These are phyloP conservation scores for Eimeria praecox DNA, from an alignment of 169 alveolate genomes.

Conservation along the genomic window DNA sequence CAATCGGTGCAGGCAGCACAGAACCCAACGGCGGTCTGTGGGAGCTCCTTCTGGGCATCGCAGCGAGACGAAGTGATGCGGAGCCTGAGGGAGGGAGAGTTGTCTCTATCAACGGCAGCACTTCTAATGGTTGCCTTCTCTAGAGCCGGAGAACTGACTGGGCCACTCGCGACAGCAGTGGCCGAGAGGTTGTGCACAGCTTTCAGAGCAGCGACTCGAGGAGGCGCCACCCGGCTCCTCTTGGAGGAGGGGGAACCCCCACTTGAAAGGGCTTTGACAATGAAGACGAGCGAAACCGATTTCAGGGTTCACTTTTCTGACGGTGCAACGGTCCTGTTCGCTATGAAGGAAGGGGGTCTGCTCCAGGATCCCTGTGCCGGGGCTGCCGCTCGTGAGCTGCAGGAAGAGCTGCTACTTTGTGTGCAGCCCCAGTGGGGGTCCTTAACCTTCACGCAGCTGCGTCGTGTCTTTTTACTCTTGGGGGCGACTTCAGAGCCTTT, in stretches of 20 bases:
- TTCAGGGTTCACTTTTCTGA: not conserved
- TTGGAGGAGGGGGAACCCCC: not conserved
- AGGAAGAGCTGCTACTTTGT: conserved; percentile 6
- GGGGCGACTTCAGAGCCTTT: conserved; percentile 55
- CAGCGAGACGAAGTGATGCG: conserved; percentile 41
- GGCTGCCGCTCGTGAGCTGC: conserved; percentile 51
- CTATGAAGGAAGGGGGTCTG: conserved; percentile 33
- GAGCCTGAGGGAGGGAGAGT: not conserved
- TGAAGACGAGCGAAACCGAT: not conserved
- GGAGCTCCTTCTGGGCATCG: conserved; percentile 44
- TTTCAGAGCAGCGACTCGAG: conserved; percentile 20
- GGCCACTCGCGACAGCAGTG: conserved; percentile 45
- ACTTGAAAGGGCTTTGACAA: not conserved
- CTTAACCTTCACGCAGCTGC: conserved; percentile 41
- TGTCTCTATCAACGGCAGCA: not conserved
- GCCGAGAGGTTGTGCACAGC: conserved; percentile 30
- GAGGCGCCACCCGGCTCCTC: not conserved
- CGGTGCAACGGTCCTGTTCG: conserved; percentile 38
- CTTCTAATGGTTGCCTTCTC: conserved; percentile 20
- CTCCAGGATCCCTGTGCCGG: conserved; percentile 9
- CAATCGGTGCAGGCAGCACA: conserved; percentile 18
- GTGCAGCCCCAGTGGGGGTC: conserved; percentile 49
- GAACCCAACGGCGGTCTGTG: not conserved
- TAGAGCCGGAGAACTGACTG: conserved; percentile 54
- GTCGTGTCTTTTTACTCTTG: conserved; percentile 44